phyloP scores from a whole-genome alignment of 1,139 yeast genomes.

The Saccharomyces hybrid region DNA sequence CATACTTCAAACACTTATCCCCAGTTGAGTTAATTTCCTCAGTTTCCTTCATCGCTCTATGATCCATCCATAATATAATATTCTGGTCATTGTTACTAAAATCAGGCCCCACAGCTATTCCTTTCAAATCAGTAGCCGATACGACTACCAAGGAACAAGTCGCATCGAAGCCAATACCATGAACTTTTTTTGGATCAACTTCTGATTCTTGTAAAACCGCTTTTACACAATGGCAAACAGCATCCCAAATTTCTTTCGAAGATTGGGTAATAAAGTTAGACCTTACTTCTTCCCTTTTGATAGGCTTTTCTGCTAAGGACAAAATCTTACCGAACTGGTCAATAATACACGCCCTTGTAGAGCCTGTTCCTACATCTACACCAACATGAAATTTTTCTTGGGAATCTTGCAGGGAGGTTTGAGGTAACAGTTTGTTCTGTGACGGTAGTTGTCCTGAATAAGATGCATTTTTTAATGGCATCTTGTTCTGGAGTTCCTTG shows the following conservation, averaged over 20 bases:
- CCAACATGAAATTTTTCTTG: constrained; percentile 60
- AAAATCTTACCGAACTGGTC: constrained; percentile 76
- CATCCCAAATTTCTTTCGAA: constrained; percentile 87
- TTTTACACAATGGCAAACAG: constrained; percentile 76
- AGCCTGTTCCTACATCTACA: constrained; percentile 96
- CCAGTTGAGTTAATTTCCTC: constrained; percentile 68
- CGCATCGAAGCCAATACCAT: constrained; percentile 93
- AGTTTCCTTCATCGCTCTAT: constrained; percentile 84
- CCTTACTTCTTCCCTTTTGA: constrained; percentile 66
- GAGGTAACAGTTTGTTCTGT: background rate
- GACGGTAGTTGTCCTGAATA: background rate
- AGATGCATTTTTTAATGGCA: background rate
- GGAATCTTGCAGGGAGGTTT: background rate
- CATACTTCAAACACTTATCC: constrained; percentile 76
- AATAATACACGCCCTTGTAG: constrained; percentile 89
- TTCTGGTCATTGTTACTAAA: constrained; percentile 66
- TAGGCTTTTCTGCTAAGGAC: constrained; percentile 72
- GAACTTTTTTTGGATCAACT: constrained; percentile 55
- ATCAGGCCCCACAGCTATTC: constrained; percentile 92
- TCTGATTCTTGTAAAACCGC: constrained; percentile 65
- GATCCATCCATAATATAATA: constrained; percentile 96
- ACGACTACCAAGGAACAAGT: constrained; percentile 90
- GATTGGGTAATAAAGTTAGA: constrained; percentile 74
- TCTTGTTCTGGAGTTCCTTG: background rate
- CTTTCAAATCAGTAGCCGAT: constrained; percentile 54